Conservation (phyloP, 257 asterid genomes). For the Orobanche coerulescens region DNA sequence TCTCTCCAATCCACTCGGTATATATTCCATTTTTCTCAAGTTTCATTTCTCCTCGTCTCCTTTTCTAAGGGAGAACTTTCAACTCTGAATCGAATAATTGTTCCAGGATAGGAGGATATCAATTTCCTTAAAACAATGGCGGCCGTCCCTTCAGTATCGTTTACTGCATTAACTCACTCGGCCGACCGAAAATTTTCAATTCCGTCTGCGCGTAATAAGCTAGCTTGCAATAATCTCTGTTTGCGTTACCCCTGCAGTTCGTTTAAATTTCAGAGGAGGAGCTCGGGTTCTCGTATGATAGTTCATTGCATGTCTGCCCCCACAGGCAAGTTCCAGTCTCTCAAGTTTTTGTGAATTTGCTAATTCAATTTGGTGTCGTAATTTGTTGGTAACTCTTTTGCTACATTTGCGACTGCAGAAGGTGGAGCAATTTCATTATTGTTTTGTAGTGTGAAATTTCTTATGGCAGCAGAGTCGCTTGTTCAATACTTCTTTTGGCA, state of each 20-base stretch:
- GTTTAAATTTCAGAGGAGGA: conserved; percentile 30
- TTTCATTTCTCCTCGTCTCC: neutral
- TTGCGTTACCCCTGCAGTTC: conserved; percentile 30
- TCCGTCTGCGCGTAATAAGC: neutral
- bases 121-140: conserved; percentile 31
- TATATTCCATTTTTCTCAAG: too few relatives aligned
- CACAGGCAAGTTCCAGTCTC: conserved; percentile 35
- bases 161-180: conserved; percentile 38
- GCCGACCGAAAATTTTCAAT: conserved; percentile 33
- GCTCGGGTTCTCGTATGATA: conserved; percentile 33
- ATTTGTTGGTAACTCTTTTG: neutral
- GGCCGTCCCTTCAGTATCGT: conserved; percentile 42
- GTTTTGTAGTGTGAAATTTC: too few relatives aligned
- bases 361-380: neutral
- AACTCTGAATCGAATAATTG: neutral
- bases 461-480: too few relatives aligned
- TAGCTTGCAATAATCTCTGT: conserved; percentile 19
- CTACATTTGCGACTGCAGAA: neutral
- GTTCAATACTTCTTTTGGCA: too few relatives aligned
- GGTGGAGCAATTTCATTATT: neutral
- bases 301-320: conserved; percentile 60
- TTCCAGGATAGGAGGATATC: neutral
- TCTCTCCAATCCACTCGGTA: too few relatives aligned
- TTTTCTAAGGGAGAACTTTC: neutral
- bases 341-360: neutral